Conservation (phyloP, 2,329 filamentous ascomycete species). For the Cladosporium halotolerans region DNA sequence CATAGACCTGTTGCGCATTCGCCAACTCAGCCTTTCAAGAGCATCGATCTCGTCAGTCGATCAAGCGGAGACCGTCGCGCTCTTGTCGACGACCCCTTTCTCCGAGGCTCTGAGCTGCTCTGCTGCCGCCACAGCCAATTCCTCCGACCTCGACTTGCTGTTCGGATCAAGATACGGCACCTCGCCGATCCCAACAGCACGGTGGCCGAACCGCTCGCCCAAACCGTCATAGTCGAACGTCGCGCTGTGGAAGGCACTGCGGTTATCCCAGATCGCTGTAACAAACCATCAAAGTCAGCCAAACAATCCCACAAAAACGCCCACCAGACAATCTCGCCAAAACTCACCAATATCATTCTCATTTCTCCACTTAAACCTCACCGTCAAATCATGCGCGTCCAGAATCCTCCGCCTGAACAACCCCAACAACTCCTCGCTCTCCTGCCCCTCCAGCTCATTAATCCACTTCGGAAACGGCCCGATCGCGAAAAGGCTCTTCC, state of each 20-base stretch:
- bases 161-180: constrained; percentile 49
- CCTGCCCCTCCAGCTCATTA: constrained; percentile 41
- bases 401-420: constrained; percentile 32
- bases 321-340: too few species aligned
- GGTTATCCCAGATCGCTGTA: constrained; percentile 60
- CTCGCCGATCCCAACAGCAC: constrained; percentile 52
- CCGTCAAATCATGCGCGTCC: constrained; percentile 49
- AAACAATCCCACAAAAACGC: too few species aligned
- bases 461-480: constrained; percentile 51
- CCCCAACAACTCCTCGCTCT: constrained; percentile 21
- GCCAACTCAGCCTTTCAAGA: too few species aligned
- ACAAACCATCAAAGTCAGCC: too few species aligned
- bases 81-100: not conserved
- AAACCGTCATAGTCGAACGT: constrained; percentile 56
- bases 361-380: constrained; percentile 45
- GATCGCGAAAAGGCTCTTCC: constrained; percentile 55
- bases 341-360: constrained; percentile 39
- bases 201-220: constrained; percentile 47
- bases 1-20: not conserved
- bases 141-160: constrained; percentile 39
- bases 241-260: constrained; percentile 53
- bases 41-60: not conserved
- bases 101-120: not conserved
- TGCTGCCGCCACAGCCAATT: not conserved
- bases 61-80: not conserved